phyloP scores from a whole-genome alignment of 2,329 filamentous ascomycete species.

The Lachnellula cervina region DNA sequence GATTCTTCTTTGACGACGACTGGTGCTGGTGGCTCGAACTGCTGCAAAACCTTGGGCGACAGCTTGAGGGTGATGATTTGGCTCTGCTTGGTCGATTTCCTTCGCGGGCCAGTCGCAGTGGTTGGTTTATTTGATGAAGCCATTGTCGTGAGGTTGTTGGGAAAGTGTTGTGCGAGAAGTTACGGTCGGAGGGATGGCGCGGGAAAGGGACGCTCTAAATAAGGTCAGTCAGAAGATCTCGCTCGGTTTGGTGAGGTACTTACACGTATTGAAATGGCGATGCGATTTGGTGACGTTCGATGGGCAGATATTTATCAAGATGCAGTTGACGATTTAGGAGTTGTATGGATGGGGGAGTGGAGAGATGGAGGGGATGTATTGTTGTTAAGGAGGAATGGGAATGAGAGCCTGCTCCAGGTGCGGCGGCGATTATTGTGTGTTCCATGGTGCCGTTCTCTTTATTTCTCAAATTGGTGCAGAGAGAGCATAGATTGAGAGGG shows the following conservation, averaged over 20 bases:
- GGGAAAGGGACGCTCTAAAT: background rate
- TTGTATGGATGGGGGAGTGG: background rate
- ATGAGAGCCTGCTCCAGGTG: background rate
- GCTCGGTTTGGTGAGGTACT: background rate
- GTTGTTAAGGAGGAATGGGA: background rate
- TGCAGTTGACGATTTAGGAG: background rate
- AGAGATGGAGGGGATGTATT: background rate
- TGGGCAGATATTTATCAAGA: background rate
- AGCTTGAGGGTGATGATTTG: conserved; percentile 51
- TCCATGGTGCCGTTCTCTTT: background rate
- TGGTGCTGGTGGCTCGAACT: conserved; percentile 42
- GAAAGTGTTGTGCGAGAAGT: conserved; percentile 1
- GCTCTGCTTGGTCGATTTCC: conserved; percentile 28
- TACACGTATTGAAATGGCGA: background rate
- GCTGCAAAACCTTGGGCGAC: conserved; percentile 45
- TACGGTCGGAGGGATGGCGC: background rate
- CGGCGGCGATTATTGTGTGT: background rate
- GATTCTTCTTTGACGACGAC: conserved; percentile 37
- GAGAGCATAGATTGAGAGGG: background rate
- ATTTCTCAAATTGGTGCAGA: too few relatives aligned
- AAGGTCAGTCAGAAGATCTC: background rate
- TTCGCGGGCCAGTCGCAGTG: conserved; percentile 14
- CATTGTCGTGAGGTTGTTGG: conserved; percentile 17
- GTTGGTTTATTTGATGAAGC: conserved; percentile 22
- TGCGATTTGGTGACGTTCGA: background rate